Evolutionary conservation across 495 filamentous ascomycete genomes (phyloP).

Genomic region (Hypoxylon subgilvum): DNA sequence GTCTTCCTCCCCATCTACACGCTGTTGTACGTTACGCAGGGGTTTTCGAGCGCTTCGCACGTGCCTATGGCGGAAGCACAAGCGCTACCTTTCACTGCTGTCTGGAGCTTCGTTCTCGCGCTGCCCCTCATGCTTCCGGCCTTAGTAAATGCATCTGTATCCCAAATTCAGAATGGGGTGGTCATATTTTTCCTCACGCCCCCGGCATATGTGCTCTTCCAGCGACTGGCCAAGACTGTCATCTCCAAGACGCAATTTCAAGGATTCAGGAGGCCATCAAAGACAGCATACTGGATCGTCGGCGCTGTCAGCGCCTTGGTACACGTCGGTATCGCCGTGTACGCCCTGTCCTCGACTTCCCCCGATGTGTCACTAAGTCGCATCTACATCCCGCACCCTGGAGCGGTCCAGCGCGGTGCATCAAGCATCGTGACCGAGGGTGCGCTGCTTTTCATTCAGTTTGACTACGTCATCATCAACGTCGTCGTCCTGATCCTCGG

Average conservation of each 20-base stretch:
- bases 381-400: slow-evolving; percentile 4
- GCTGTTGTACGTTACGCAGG: neutral
- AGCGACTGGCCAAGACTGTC: neutral
- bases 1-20: slow-evolving; percentile 6
- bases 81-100: slow-evolving; percentile 2
- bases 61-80: slow-evolving; percentile 1
- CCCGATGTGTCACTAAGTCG: neutral
- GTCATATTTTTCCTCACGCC: slow-evolving; percentile 4
- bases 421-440: neutral
- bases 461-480: slow-evolving; percentile 2
- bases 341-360: neutral
- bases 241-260: neutral
- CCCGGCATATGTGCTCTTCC: neutral
- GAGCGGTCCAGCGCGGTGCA: slow-evolving; percentile 1
- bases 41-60: neutral
- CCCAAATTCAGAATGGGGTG: neutral
- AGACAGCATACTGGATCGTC: slow-evolving; percentile 5
- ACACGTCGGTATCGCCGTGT: slow-evolving; percentile 1
- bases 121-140: slow-evolving; percentile 2
- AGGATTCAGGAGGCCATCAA: neutral
- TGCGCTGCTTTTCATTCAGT: slow-evolving; percentile 5
- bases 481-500: slow-evolving; percentile 3
- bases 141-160: neutral
- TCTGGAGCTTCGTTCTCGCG: neutral
- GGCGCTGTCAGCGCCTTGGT: slow-evolving; percentile 2